Evolutionary conservation across 2,329 filamentous ascomycete genomes (phyloP).

Genomic region (Fusarium keratoplasticum): DNA sequence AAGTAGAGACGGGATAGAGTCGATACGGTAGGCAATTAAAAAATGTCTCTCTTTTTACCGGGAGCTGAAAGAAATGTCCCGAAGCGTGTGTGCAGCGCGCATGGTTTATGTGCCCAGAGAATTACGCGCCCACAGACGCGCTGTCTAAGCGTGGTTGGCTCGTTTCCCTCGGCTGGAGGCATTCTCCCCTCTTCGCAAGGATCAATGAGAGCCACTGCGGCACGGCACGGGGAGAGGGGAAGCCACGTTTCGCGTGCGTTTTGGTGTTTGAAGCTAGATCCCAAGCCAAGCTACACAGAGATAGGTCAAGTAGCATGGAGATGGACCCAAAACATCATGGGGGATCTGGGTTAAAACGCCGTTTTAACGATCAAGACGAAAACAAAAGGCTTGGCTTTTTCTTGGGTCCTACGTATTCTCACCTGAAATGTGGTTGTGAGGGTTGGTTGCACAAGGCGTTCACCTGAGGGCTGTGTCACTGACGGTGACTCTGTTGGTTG

Average conservation of each 20-base stretch:
- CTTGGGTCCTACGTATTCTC: background rate
- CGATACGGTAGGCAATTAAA: no score
- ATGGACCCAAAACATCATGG: background rate
- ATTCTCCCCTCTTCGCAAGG: background rate
- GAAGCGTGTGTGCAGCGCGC: background rate
- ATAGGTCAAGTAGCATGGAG: background rate
- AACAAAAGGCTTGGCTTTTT: background rate
- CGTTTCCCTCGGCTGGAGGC: background rate
- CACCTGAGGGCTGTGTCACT: conserved; percentile 1
- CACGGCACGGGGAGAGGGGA: conserved; percentile 19
- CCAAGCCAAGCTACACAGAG: background rate
- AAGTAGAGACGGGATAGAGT: background rate
- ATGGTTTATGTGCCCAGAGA: background rate
- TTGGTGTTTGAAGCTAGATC: background rate
- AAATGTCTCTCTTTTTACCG: background rate
- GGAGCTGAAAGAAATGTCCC: background rate
- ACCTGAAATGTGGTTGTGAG: background rate
- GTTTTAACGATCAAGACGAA: background rate
- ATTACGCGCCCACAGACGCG: conserved; percentile 37
- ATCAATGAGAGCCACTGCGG: conserved; percentile 13
- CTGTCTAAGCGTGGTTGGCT: conserved; percentile 17
- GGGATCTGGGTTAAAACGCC: background rate
- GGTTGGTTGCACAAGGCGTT: background rate
- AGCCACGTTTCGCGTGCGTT: background rate
- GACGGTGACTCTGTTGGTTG: background rate